Evolutionary conservation across 2,329 filamentous ascomycete species (phyloP).

Genomic region (Coleophoma crateriformis): DNA sequence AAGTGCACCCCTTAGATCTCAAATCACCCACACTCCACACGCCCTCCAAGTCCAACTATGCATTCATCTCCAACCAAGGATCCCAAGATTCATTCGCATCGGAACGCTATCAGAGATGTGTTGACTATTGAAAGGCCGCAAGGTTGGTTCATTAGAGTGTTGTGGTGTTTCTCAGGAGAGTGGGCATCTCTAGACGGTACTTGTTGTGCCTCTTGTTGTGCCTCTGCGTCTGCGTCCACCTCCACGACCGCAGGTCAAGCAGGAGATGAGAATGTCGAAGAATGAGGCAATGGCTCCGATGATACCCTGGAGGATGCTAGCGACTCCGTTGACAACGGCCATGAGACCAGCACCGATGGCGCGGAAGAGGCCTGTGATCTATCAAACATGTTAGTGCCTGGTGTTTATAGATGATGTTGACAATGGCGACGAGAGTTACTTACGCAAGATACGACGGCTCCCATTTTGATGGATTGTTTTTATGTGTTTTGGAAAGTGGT

Average conservation of each 20-base stretch:
- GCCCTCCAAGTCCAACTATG: background rate
- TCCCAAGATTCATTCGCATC: too few relatives aligned
- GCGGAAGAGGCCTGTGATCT: slow-evolving; percentile 25
- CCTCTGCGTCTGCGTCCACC: slow-evolving; percentile 18
- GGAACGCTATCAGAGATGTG: background rate
- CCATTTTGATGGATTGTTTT: slow-evolving; percentile 24
- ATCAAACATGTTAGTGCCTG: background rate
- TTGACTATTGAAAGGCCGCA: background rate
- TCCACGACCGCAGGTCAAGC: slow-evolving; percentile 28
- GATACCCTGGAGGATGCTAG: slow-evolving; percentile 24
- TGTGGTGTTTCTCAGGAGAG: background rate
- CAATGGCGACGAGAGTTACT: slow-evolving; percentile 6
- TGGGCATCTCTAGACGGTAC: slow-evolving; percentile 11
- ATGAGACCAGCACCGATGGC: slow-evolving; percentile 29
- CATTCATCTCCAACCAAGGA: too few relatives aligned
- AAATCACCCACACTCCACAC: background rate
- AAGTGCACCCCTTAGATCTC: background rate
- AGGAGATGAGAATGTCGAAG: slow-evolving; percentile 30
- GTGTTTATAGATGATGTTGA: background rate
- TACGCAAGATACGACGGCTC: slow-evolving; percentile 30
- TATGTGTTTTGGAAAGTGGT: slow-evolving; percentile 6
- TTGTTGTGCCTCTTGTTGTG: slow-evolving; percentile 11
- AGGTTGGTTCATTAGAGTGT: background rate
- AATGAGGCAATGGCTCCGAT: slow-evolving; percentile 24
- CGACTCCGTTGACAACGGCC: slow-evolving; percentile 50